phyloP scores from a whole-genome alignment of 148 eudicot species.

The Chenopodium berlandieri region DNA sequence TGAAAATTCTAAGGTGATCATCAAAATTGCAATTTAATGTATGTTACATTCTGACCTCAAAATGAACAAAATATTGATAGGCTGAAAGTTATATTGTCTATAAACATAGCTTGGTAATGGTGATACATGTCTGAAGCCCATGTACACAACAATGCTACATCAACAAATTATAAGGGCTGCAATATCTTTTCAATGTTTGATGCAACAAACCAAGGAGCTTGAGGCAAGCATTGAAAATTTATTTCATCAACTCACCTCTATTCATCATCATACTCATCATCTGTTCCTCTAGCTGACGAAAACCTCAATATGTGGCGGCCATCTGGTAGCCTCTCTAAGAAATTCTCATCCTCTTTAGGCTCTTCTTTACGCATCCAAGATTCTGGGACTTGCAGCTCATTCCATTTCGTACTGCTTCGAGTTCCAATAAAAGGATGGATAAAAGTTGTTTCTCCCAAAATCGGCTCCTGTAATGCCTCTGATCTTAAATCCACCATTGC shows the following conservation, averaged over 20 bases:
- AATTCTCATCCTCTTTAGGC: not conserved
- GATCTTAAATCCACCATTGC: not conserved
- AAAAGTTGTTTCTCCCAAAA: not conserved
- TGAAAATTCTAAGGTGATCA: no score
- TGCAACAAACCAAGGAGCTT: not conserved
- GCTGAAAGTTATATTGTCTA: no score
- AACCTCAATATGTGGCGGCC: not conserved
- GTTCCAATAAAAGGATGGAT: not conserved
- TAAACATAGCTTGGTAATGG: no score
- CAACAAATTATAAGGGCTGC: no score
- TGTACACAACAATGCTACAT: no score
- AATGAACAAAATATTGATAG: no score
- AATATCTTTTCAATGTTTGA: not conserved
- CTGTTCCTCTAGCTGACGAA: not conserved
- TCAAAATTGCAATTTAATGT: no score
- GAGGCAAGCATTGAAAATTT: not conserved
- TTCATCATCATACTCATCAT: not conserved
- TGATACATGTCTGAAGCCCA: no score
- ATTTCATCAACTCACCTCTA: not conserved
- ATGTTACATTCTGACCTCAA: no score
- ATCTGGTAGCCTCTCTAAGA: not conserved
- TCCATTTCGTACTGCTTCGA: slow-evolving; percentile 1
- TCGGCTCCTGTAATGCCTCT: not conserved
- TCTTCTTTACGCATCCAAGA: not conserved
- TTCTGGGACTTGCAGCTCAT: slow-evolving; percentile 8